Evolutionary conservation across 306 rosid genomes (phyloP).

Genomic region (Arachis stenosperma): DNA sequence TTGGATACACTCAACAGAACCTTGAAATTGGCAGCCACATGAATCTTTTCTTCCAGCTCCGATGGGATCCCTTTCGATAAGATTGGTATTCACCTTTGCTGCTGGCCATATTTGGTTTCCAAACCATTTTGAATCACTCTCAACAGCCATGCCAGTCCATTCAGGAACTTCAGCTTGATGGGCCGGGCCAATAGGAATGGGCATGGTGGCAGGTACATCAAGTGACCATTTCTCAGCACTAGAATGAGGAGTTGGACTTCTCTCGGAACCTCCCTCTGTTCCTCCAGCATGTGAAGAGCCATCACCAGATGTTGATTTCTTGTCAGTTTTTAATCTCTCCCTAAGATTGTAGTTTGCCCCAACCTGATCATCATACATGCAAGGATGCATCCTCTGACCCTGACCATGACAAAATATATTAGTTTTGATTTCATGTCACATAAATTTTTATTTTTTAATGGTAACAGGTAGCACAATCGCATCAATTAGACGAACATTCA

Average conservation of each 20-base stretch:
- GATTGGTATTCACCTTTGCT: constrained; percentile 41
- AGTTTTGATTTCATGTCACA: constrained; percentile 19
- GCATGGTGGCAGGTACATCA: constrained; percentile 40
- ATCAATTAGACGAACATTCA: constrained; percentile 13
- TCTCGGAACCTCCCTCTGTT: constrained; percentile 37
- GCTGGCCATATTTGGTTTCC: constrained; percentile 81
- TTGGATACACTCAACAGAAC: constrained; percentile 69
- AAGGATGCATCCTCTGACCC: constrained; percentile 78
- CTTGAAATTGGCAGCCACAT: constrained; percentile 69
- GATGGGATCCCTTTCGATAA: constrained; percentile 70
- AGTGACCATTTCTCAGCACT: constrained; percentile 37
- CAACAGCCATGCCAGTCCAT: constrained; percentile 59
- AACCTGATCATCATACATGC: constrained; percentile 67
- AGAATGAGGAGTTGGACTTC: constrained; percentile 32
- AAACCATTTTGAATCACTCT: constrained; percentile 78
- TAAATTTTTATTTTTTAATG: constrained; percentile 8
- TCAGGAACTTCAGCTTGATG: constrained; percentile 74
- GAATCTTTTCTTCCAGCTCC: constrained; percentile 77
- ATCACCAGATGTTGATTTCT: constrained; percentile 44
- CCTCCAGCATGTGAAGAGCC: constrained; percentile 34
- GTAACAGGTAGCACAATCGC: not conserved
- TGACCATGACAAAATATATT: constrained; percentile 44
- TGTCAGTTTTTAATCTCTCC: constrained; percentile 57
- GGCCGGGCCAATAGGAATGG: constrained; percentile 54
- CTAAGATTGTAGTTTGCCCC: constrained; percentile 73